Evolutionary conservation across 257 asterid genomes (phyloP).

Genomic region (Osmanthus fragrans): DNA sequence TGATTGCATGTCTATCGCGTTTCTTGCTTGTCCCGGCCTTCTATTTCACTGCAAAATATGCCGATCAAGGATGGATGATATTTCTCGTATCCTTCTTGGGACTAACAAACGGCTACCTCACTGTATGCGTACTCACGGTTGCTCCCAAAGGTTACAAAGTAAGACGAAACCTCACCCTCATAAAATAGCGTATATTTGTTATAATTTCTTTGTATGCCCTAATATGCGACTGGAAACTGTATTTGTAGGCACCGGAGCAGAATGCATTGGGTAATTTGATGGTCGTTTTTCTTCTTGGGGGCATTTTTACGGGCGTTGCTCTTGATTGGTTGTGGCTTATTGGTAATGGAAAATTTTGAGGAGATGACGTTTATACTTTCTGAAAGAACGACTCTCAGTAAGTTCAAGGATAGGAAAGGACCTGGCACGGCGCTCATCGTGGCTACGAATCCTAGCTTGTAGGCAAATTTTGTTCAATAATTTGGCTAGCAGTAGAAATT

Average conservation of each 20-base stretch:
- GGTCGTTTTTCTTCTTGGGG: conserved; percentile 65
- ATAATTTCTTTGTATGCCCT: background rate
- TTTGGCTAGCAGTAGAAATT: no score
- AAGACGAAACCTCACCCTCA: conserved; percentile 8
- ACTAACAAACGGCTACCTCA: conserved; percentile 76
- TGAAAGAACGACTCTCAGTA: background rate
- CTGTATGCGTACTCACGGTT: conserved; percentile 64
- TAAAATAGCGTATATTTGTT: background rate
- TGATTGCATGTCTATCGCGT: conserved; percentile 51
- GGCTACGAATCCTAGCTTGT: no score
- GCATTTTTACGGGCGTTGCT: conserved; percentile 66
- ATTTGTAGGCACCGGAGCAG: conserved; percentile 88
- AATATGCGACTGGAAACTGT: background rate
- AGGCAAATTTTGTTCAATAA: no score
- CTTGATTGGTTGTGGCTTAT: conserved; percentile 91
- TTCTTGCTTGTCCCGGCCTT: conserved; percentile 69
- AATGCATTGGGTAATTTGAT: conserved; percentile 84
- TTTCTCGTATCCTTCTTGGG: conserved; percentile 68
- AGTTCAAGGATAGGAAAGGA: no score
- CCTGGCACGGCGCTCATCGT: no score
- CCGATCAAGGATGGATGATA: conserved; percentile 84
- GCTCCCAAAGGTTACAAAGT: conserved; percentile 94
- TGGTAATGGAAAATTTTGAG: conserved; percentile 49
- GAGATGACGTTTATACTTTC: background rate
- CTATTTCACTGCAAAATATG: conserved; percentile 83